Evolutionary conservation across 495 filamentous ascomycete genomes (phyloP).

Genomic region (Aspergillus steynii): DNA sequence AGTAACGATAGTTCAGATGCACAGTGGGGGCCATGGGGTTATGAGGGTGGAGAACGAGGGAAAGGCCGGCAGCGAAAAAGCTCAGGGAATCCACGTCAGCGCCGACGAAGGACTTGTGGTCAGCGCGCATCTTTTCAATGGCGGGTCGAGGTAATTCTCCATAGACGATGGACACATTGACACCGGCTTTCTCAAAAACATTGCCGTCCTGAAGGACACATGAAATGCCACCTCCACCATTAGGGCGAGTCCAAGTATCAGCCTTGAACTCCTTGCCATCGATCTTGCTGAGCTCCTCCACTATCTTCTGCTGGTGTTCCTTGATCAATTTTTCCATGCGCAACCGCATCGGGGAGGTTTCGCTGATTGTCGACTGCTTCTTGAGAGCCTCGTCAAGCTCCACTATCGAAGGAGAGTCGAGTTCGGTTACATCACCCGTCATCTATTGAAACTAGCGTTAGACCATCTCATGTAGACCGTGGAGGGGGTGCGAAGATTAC

Average conservation of each 20-base stretch:
- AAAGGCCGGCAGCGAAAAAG: constrained; percentile 94
- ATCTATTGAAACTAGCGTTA: constrained; percentile 32
- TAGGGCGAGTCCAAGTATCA: constrained; percentile 85
- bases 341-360: constrained; percentile 88
- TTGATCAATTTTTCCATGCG: constrained; percentile 97
- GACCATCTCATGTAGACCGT: neutral
- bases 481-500: constrained; percentile 32
- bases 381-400: constrained; percentile 49
- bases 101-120: constrained; percentile 85
- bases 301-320: constrained; percentile 83
- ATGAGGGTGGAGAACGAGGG: constrained; percentile 84
- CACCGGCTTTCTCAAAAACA: constrained; percentile 97
- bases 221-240: constrained; percentile 83
- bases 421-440: constrained; percentile 51
- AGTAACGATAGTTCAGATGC: constrained; percentile 98
- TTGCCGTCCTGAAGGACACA: constrained; percentile 95
- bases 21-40: constrained; percentile 98
- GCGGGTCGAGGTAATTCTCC: constrained; percentile 85
- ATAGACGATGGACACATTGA: constrained; percentile 93
- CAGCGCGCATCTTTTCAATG: constrained; percentile 88
- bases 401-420: constrained; percentile 59
- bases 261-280: constrained; percentile 79
- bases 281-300: constrained; percentile 73
- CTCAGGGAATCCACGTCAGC: constrained; percentile 74
- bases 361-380: constrained; percentile 41